Percentiles rank a stretch among this genome's conserved stretches.
These are phyloP conservation scores for Ministeria vibrans DNA, from an alignment of 78 protist species.

Conservation along the genomic window DNA sequence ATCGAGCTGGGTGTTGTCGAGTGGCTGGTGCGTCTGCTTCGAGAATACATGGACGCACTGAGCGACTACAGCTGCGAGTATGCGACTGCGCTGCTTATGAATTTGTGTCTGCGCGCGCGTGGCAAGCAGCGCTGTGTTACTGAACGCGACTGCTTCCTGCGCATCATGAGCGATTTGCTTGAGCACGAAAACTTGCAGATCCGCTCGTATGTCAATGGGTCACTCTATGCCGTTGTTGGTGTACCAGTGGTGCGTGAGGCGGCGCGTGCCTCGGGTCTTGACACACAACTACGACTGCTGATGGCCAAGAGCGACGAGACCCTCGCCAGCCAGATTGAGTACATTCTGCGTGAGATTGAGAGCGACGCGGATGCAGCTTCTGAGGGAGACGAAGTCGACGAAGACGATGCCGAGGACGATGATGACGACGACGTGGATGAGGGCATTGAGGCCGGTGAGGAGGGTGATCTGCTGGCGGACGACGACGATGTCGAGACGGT, in stretches of 20 bases:
- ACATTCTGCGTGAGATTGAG: no score
- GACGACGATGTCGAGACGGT: no score
- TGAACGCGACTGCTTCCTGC: not conserved
- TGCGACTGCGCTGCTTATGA: constrained; percentile 31
- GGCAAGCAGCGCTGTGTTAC: not conserved
- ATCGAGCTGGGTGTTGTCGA: not conserved
- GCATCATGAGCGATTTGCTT: not conserved
- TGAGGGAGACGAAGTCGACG: no score
- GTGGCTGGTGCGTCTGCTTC: constrained; percentile 3
- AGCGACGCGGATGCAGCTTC: no score
- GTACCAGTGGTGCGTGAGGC: not conserved
- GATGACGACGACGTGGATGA: no score
- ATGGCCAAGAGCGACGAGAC: not conserved
- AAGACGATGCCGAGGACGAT: no score
- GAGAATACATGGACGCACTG: not conserved
- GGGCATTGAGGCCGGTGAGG: no score
- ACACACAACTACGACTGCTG: not conserved
- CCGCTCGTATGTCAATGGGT: constrained; percentile 25
- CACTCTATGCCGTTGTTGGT: constrained; percentile 1
- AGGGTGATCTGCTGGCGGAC: no score
- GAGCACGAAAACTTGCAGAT: constrained; percentile 21
- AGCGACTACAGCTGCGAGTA: constrained; percentile 16
- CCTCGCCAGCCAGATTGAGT: not conserved
- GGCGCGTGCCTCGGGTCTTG: constrained; percentile 5
- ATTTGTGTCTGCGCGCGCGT: constrained; percentile 9